Evolutionary conservation across 192 early-diverging fungal genomes (phyloP), one percentile per base, ranked within the genome.

Genomic region (Chytriomyces confervae): DNA sequence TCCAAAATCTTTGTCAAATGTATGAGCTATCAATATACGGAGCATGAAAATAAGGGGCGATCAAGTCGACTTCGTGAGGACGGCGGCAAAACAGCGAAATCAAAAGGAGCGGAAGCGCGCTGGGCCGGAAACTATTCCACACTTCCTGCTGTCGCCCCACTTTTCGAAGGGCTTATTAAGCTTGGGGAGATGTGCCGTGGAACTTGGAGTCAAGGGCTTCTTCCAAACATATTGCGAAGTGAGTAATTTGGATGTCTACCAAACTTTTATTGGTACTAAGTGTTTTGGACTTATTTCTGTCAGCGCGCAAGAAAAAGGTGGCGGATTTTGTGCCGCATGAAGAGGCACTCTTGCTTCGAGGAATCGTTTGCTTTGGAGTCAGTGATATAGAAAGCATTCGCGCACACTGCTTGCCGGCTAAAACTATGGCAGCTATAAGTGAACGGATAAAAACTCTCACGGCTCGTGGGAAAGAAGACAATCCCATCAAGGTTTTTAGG

Each of bases 261-360:
- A 20, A 20, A 57, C 13, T 57, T 13, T n/a, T 57, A n/a, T 57
- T 20, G 53, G 16, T 57, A n/a, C 5, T 69, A 46, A 69, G 18
- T 36, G 4, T 3, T 36, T 2, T 36, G 3, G 4, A 36, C 36
- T 36, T 36, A n/a, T 47, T 45, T 11, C 9, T 7, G 11, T 29
- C 51, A 77, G 76, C 20, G 5, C 66, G 76, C n/a, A 50, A 61
- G 23, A 62, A 23, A 48, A 77, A 62, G 18, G 46, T 7, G 1
- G 43, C 16, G 5, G 76, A 77, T 9, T 77, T 77, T 46, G 11
- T 70, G 44, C 18, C 18, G 3, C 66, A 61, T 11, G 76, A 77
- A 62, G 76, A 77, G 18, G 67, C 67, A 4, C 68, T 77, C 9
- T 57, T 77, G n/a, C 23, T 62, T 11, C 76, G 76, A 8, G 76